Base-by-base conservation (phyloP, 352 stramenopile genomes). In the Pythium myriotylum region DNA sequence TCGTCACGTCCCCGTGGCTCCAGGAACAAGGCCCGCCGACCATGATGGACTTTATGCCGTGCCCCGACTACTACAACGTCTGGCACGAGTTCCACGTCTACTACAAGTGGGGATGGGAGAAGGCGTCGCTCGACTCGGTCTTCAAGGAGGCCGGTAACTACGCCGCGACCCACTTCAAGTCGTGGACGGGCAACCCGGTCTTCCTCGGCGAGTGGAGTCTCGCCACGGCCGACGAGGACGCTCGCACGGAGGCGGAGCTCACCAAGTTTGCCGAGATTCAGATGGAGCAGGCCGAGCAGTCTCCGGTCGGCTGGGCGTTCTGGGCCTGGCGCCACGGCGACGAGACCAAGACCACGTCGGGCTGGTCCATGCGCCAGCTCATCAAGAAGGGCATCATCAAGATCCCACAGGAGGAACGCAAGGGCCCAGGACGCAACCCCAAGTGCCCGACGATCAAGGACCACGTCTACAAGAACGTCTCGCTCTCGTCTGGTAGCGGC, bases 1-100 rank as follows among this genome's bases (percentile, higher is more conserved):
- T 88, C n/a, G 67, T 70, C 2, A 67, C 78, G 7, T 68, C 76
- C n/a, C 76, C 76, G 17, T 73, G 80, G 55, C 52, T 86, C 32
- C 73, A 73, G 16, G 72, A 88, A 40, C 76, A 88, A 49, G 41
- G 59, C 14, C 56, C 67, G 16, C 58, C 60, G 24, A 62, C 58
- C 22, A 72, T 77, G 54, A 61, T 62, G 32, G 50, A 75, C 24
- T 74, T 78, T 22, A 75, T 78, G 52, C 33, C 46, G 2, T 72
- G 70, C 3, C 58, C 64, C 4, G 56, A 73, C 12, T 82, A 72
- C 59, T 62, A 56, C 43, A 86, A 88, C 42, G 71, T 88, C 10
- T 91, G 81, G 77, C 65, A 78, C 61, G 79, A 88, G 27, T 72
- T 76, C 35, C 81, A 88, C 52, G 53, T 72, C 10, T 88, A 86